These are phyloP conservation scores for Voacanga thouarsii DNA, from an alignment of 257 asterid genomes.

Conservation along the genomic window DNA sequence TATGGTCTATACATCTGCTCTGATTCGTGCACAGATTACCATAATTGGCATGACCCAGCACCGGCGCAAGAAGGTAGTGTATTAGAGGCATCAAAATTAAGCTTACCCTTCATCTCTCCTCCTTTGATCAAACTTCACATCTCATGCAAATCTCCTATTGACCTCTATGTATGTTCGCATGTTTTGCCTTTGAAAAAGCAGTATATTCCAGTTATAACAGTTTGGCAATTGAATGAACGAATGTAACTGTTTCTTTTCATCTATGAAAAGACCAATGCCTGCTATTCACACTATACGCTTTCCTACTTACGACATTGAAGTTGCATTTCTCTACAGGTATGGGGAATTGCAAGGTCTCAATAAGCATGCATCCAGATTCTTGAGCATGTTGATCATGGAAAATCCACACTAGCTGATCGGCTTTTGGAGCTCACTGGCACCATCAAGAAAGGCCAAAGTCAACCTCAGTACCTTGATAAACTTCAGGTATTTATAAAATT, in stretches of 20 bases:
- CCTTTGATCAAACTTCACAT: not conserved
- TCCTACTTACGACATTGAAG: conserved; percentile 1
- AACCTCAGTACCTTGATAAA: conserved; percentile 96
- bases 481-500: conserved; percentile 57
- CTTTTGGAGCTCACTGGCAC: conserved; percentile 97
- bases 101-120: not conserved
- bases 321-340: conserved; percentile 47
- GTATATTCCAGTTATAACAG: conserved; percentile 89
- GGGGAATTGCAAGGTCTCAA: conserved; percentile 95
- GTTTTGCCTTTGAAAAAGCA: conserved; percentile 32
- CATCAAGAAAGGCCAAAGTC: conserved; percentile 90
- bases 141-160: not conserved
- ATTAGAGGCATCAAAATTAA: not conserved
- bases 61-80: conserved; percentile 84
- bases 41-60: conserved; percentile 99
- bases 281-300: not conserved
- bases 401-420: conserved; percentile 97
- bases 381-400: conserved; percentile 97
- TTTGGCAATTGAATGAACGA: conserved; percentile 98
- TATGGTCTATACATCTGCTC: conserved; percentile 79
- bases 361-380: conserved; percentile 91
- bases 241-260: conserved; percentile 45
- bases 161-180: too few relatives aligned
- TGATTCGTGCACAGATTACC: conserved; percentile 96
- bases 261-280: not conserved